Conservation (phyloP, 768 basidiomycete species). For the Pleurotus sapidus region DNA sequence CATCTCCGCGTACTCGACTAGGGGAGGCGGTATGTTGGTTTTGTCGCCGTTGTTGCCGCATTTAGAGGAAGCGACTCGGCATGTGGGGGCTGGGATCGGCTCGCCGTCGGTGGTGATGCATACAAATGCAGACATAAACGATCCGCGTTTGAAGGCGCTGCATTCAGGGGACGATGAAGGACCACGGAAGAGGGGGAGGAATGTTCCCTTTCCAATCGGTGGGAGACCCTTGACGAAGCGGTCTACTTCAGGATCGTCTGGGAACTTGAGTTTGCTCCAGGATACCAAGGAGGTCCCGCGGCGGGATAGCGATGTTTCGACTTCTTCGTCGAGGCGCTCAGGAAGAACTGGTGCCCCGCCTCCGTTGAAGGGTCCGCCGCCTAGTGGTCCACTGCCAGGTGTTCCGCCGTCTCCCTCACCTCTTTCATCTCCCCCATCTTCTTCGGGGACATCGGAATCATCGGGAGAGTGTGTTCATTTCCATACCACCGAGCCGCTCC, state of each 20-base stretch:
- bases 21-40: neutral
- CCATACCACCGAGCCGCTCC: no score
- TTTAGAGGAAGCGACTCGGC: no score
- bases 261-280: no score
- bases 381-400: constrained; percentile 1
- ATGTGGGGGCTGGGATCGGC: neutral
- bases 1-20: neutral
- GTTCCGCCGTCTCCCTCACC: neutral
- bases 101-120: neutral
- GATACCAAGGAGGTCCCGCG: neutral
- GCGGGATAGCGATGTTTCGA: neutral
- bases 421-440: neutral
- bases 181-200: neutral
- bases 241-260: no score
- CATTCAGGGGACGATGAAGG: neutral
- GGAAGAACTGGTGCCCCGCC: neutral
- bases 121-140: neutral
- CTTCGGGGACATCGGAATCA: no score
- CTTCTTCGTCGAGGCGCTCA: neutral
- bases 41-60: neutral
- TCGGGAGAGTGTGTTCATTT: no score
- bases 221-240: neutral
- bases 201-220: constrained; percentile 1
- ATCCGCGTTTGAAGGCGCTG: neutral
- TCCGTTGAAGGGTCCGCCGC: neutral